Evolutionary conservation across 768 basidiomycete species (phyloP), one percentile per base, ranked within the genome.

Genomic region (Strobilomyces dryophilus): DNA sequence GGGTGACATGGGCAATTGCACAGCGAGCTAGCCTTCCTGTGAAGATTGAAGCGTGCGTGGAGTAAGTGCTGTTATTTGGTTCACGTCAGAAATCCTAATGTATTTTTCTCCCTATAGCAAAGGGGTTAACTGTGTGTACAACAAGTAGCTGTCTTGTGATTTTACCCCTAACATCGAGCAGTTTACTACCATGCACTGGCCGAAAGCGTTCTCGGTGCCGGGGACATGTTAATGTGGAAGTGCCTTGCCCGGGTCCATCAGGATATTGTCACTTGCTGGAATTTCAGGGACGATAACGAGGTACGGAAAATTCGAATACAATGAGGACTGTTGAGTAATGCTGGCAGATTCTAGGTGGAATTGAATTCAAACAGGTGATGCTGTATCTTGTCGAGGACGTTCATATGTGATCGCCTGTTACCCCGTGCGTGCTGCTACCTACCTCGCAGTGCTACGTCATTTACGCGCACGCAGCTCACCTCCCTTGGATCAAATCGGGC

Each of bases 1-100:
- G 53, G 53, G 44, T 55, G 34, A 47, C 26, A 12, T 51, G 53
- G 49, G 49, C 45, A 3, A 52, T 55, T 27, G 45, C 54, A 17
- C 45, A 52, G 40, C 45, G 41, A 36, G 50, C 49, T 12, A 51
- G 5, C 35, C 18, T 55, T 2, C 54, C 50, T 7, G 34, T 12
- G 24, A 55, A 55, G 18, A 47, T 55, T 4, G 45, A 47, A 26
- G 54, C 50, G 4, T 52, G 50, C 18, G 29, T 55, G 12, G 51
- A 55, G 54, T 52, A n/a, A 39, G 51, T 44, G 14, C 18, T 14
- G 3, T 20, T 5, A 2, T 47, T 12, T 5, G n/a, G 9, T 17
- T 15, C 2, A 15, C 20, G 9, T 18, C 42, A 4, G 17, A 17
- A 4, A 10, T 21, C 18, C 34, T 51, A 15, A 55, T 24, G 4